phyloP scores from a whole-genome alignment of 2,329 filamentous ascomycete genomes.

The Neocatenulostroma microsporum region DNA sequence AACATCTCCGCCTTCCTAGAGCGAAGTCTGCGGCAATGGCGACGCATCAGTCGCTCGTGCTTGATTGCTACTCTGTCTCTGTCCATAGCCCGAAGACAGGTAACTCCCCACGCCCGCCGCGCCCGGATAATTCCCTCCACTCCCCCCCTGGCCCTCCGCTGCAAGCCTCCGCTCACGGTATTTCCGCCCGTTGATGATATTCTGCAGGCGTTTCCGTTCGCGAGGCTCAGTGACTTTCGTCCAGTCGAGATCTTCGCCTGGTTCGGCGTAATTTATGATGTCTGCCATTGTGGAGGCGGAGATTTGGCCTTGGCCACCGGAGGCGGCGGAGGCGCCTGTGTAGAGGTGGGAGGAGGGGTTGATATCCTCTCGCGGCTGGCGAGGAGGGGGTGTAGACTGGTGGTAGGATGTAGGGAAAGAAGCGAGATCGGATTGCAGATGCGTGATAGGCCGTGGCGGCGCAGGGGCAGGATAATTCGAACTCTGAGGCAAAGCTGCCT shows the following conservation, averaged over 20 bases:
- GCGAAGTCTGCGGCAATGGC: not conserved
- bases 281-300: conserved; percentile 27
- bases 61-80: conserved; percentile 4
- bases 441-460: conserved; percentile 16
- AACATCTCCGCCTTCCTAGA: not conserved
- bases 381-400: conserved; percentile 11
- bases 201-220: conserved; percentile 32
- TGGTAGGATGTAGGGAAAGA: conserved; percentile 21
- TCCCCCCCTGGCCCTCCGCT: conserved; percentile 28
- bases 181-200: conserved; percentile 35
- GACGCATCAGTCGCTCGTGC: not conserved
- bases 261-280: conserved; percentile 31
- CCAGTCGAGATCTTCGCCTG: conserved; percentile 34
- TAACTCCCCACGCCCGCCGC: conserved; percentile 25
- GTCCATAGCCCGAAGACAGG: conserved; percentile 21
- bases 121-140: conserved; percentile 29
- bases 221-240: conserved; percentile 31
- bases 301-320: conserved; percentile 28
- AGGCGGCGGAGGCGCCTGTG: conserved; percentile 23
- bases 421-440: conserved; percentile 26
- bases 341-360: conserved; percentile 28
- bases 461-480: conserved; percentile 6
- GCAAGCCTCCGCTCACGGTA: conserved; percentile 31
- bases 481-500: conserved; percentile 17
- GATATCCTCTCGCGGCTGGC: conserved; percentile 12